Evolutionary conservation across 176 grass and related monocot species (phyloP).

Genomic region (Themeda triandra): DNA sequence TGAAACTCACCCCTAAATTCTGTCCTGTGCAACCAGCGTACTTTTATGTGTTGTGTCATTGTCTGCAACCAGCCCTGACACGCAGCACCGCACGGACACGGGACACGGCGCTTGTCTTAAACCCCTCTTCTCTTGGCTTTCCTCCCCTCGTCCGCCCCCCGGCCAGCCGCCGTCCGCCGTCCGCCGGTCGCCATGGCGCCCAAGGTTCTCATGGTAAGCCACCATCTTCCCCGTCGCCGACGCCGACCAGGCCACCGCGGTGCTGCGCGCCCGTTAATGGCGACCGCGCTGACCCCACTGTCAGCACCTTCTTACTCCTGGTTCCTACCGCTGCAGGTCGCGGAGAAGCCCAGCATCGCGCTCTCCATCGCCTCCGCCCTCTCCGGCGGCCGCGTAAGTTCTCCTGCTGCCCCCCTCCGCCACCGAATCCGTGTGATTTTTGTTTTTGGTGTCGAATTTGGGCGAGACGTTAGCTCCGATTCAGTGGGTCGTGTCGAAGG

Average conservation of each 20-base stretch:
- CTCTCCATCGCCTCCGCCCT: conserved; percentile 80
- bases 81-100: too few relatives aligned
- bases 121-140: background rate
- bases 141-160: background rate
- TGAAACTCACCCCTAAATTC: too few relatives aligned
- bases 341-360: conserved; percentile 94
- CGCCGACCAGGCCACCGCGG: background rate
- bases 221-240: background rate
- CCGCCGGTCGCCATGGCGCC: conserved; percentile 55
- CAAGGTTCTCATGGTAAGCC: conserved; percentile 73
- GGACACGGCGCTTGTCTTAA: background rate
- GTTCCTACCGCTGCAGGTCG: conserved; percentile 58
- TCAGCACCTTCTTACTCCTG: conserved; percentile 6
- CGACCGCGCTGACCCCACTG: background rate
- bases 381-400: conserved; percentile 62
- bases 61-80: too few relatives aligned
- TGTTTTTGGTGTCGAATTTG: conserved; percentile 9
- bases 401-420: background rate
- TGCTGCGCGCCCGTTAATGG: background rate
- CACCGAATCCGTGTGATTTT: background rate
- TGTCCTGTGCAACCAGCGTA: too few relatives aligned
- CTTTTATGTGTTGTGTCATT: too few relatives aligned
- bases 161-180: background rate
- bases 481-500: background rate
- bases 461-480: background rate